Evolutionary conservation across 31 red algal species (phyloP).

Genomic region (Odonthalia washingtoniensis): DNA sequence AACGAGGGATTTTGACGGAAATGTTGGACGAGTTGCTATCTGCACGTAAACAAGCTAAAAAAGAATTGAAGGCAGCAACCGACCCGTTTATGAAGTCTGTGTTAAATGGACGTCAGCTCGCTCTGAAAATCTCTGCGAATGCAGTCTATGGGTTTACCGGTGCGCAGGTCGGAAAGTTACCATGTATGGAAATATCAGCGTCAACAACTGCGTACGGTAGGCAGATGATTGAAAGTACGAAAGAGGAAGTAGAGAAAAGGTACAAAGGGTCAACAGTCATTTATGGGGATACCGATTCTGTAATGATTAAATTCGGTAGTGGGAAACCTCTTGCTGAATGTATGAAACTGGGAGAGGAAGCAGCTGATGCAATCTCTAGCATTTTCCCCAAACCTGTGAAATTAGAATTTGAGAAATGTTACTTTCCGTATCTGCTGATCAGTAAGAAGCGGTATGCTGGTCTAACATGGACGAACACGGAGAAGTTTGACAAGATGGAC

Average conservation of each 20-base stretch:
- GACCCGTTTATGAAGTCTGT: slow-evolving; percentile 93
- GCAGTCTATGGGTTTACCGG: slow-evolving; percentile 99
- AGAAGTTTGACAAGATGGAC: slow-evolving; percentile 99
- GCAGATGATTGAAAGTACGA: slow-evolving; percentile 96
- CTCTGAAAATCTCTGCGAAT: slow-evolving; percentile 99
- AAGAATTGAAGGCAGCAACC: slow-evolving; percentile 83
- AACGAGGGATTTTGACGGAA: slow-evolving; percentile 93
- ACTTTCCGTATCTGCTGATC: slow-evolving; percentile 97
- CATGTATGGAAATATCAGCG: slow-evolving; percentile 97
- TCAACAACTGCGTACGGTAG: slow-evolving; percentile 97
- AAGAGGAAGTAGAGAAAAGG: slow-evolving; percentile 76
- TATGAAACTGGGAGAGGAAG: slow-evolving; percentile 89
- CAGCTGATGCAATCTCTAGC: slow-evolving; percentile 81
- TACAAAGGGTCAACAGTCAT: slow-evolving; percentile 92
- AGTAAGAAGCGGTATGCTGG: slow-evolving; percentile 99
- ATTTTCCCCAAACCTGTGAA: slow-evolving; percentile 95
- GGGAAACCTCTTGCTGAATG: slow-evolving; percentile 70
- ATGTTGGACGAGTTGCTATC: slow-evolving; percentile 97
- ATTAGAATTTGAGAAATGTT: slow-evolving; percentile 99
- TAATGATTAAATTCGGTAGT: slow-evolving; percentile 98
- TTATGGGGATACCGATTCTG: slow-evolving; percentile 99
- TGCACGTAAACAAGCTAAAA: slow-evolving; percentile 95
- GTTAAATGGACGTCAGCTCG: slow-evolving; percentile 96
- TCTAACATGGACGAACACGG: slow-evolving; percentile 89
- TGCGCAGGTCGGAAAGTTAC: slow-evolving; percentile 96